Percentiles rank a stretch among this genome's conserved stretches.
These are phyloP conservation scores for Starmerella apis DNA, from an alignment of 805 yeast genomes.

Conservation along the genomic window DNA sequence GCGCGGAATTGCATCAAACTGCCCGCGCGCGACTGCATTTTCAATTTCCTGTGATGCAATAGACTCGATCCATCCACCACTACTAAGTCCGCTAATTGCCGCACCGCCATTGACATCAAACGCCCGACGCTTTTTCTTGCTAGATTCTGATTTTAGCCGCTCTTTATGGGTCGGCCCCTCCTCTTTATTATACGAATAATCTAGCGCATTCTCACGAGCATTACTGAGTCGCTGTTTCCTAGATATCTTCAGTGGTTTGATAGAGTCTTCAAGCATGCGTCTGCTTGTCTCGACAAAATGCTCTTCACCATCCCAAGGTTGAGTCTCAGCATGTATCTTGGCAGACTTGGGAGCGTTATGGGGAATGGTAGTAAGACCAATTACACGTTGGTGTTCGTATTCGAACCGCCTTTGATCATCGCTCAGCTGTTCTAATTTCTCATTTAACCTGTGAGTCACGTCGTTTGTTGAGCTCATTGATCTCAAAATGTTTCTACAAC, in stretches of 20 bases:
- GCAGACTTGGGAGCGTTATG: conserved; percentile 37
- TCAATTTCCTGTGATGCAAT: conserved; percentile 68
- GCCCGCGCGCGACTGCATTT: conserved; percentile 62
- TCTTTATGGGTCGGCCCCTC: conserved; percentile 26
- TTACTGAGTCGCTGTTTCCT: conserved; percentile 38
- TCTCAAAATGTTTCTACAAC: not conserved
- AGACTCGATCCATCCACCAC: conserved; percentile 38
- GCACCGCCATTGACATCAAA: not conserved
- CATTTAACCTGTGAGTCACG: conserved; percentile 2
- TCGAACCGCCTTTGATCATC: conserved; percentile 30
- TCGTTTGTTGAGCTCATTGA: not conserved
- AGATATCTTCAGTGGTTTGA: conserved; percentile 33
- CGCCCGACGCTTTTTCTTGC: conserved; percentile 7
- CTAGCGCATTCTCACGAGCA: conserved; percentile 59
- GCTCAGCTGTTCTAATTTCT: conserved; percentile 2
- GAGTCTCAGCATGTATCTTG: conserved; percentile 40
- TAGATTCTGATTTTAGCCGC: conserved; percentile 8
- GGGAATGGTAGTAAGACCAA: conserved; percentile 39
- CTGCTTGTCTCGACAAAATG: conserved; percentile 37
- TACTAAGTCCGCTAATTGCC: conserved; percentile 18
- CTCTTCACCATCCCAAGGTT: conserved; percentile 56
- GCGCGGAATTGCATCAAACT: conserved; percentile 50
- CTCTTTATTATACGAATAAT: conserved; percentile 43
- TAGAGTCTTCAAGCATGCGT: conserved; percentile 48
- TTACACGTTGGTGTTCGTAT: conserved; percentile 34